Evolutionary conservation across 164 flowering plant genomes (phyloP), one percentile per base, ranked within the genome.

Genomic region (Macadamia tetraphylla): DNA sequence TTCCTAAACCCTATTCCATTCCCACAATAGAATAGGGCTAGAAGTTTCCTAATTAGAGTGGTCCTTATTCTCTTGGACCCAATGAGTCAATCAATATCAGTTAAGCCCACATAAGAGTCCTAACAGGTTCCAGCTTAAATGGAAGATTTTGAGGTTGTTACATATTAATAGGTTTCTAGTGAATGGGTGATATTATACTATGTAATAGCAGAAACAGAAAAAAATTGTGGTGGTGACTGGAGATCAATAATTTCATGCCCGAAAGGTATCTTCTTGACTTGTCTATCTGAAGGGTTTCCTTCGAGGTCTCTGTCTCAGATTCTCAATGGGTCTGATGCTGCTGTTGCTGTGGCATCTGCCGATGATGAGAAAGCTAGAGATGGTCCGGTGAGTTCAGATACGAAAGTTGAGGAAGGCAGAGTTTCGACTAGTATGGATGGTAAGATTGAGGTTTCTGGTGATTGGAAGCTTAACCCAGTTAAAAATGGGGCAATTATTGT

Each of bases 401-500:
- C 7, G 31, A 48, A 23, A 30, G 53, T n/a, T 23, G 58, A 29
- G 9, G 67, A 48, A 8, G 53, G 49, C 17, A 60, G 58, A 35
- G 35, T 29, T 58, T 18, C 13, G 51, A 49, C 15, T 65, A 43
- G 59, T 66, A 29, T 11, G 12, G 58, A 59, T 52, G 48, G 17
- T 46, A 9, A 13, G 9, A 30, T 60, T 49, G 79, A 46, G 59
- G 73, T 32, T 48, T 63, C 58, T 48, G n/a, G 65, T 9, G 63
- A 60, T 67, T 72, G 64, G 71, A 62, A 63, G 59, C 63, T 61
- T 29, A 11, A 6, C 14, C 65, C 23, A 11, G 71, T 57, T 42
- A 44, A 66, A 31, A 67, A 51, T 53, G 74, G 72, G 3, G 81
- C 76, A 49, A 84, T 86, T 68, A 79, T 88, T 64, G 89, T 86